phyloP scores from a whole-genome alignment of 495 filamentous ascomycete species.

The Podospora australis region DNA sequence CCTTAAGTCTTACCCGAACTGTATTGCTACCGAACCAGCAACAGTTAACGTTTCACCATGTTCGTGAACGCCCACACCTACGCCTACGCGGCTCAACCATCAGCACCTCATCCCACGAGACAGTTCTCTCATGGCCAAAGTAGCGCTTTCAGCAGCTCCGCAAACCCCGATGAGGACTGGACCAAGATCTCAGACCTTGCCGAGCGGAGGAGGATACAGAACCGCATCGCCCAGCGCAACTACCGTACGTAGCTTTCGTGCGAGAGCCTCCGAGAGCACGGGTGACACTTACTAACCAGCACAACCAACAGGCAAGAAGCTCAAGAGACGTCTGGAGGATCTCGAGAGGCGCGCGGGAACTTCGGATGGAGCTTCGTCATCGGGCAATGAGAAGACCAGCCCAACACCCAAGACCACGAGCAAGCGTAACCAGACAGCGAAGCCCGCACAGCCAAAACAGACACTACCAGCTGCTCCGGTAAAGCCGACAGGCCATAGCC shows the following conservation, averaged over 20 bases:
- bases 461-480: constrained; percentile 20
- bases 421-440: constrained; percentile 31
- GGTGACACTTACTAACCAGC: constrained; percentile 7
- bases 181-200: constrained; percentile 98
- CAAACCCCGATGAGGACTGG: constrained; percentile 98
- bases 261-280: not conserved
- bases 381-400: constrained; percentile 44
- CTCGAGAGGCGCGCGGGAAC: constrained; percentile 88
- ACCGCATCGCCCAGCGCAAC: constrained; percentile 95
- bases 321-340: constrained; percentile 95
- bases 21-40: not conserved
- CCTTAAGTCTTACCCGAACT: not conserved
- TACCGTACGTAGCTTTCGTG: constrained; percentile 68
- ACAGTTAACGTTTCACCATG: constrained; percentile 34
- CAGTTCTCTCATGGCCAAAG: constrained; percentile 72
- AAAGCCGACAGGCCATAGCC: constrained; percentile 39
- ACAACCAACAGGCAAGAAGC: constrained; percentile 75
- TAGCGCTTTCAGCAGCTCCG: constrained; percentile 93
- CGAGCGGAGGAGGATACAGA: constrained; percentile 90
- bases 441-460: constrained; percentile 31
- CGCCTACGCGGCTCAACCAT: constrained; percentile 32
- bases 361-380: constrained; percentile 58
- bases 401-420: constrained; percentile 36
- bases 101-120: constrained; percentile 40
- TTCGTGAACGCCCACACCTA: constrained; percentile 42